Base-by-base conservation (phyloP, 306 rosid genomes). In the Benincasa hispida region DNA sequence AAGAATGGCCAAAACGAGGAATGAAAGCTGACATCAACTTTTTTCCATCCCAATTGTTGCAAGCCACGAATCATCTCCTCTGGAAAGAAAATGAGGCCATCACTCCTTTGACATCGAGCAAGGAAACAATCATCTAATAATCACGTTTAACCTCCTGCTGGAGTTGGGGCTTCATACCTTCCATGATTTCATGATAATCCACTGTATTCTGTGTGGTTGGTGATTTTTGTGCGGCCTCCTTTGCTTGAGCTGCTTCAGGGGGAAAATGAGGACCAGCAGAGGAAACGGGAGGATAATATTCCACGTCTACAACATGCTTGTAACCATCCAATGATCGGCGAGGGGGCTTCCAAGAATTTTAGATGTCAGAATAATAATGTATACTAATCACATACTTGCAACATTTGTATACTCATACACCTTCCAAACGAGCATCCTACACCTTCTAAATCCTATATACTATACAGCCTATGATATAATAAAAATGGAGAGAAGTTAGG, bases 1-100 rank as follows among this genome's bases (percentile, higher is more conserved):
- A 94, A 94, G 91, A 90, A 91, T 72, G 96, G 96, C 97, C 88
- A 92, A 61, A 83, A 76, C 25, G 97, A 88, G 9, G 95, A 84
- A 76, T 94, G 98, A 81, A 94, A 94, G 89, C 92, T 94, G 88
- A 92, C 96, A 76, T 91, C 97, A 24, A 94, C 89, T 85, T 92
- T 91, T 82, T 83, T 94, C 98, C 96, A 94, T 70, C 93, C 93
- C 88, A 94, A 58, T 81, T 83, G 90, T 84, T 91, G 98, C 34
- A 94, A 87, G 63, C 96, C 97, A 11, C 67, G 85, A 59, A 92
- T 87, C 84, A 91, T 92, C 87, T 94, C 96, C 83, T 94, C 98
- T 94, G 95, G 86, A 35, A 70, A 79, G 76, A 76, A 59, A 62
- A 67, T 24, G 73, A 37, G 58, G 5, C 17, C 9, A 27, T 47